phyloP scores from a whole-genome alignment of 2,329 filamentous ascomycete species.

The Microdochium paspali region DNA sequence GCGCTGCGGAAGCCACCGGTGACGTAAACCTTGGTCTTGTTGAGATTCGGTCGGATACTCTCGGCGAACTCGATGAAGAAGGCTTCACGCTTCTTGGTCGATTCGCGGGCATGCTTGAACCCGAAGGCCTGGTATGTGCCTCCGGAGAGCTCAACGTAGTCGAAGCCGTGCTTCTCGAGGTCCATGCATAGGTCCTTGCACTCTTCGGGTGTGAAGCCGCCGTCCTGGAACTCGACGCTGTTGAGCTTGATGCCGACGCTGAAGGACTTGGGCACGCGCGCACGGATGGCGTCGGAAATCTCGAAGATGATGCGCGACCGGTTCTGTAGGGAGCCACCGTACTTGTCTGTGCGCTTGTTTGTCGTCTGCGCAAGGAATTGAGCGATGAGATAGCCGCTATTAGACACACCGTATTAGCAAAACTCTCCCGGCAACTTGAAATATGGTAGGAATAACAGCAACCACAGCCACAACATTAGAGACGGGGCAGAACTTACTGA shows the following conservation, averaged over 20 bases:
- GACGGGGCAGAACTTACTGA: slow-evolving; percentile 22
- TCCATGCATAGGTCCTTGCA: slow-evolving; percentile 37
- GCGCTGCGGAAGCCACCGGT: slow-evolving; percentile 48
- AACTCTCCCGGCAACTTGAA: too few species aligned
- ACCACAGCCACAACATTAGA: too few species aligned
- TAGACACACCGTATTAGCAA: neutral
- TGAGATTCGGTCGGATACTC: slow-evolving; percentile 30
- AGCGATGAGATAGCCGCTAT: slow-evolving; percentile 43
- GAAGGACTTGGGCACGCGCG: slow-evolving; percentile 26
- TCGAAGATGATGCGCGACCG: slow-evolving; percentile 42
- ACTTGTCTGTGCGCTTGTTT: slow-evolving; percentile 44
- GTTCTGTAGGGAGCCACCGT: slow-evolving; percentile 42
- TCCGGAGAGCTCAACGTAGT: slow-evolving; percentile 61
- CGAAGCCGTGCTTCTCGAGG: slow-evolving; percentile 44
- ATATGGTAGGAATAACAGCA: too few species aligned
- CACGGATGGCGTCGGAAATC: slow-evolving; percentile 32
- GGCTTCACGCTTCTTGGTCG: slow-evolving; percentile 48
- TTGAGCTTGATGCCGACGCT: slow-evolving; percentile 47
- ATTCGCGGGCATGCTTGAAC: slow-evolving; percentile 23
- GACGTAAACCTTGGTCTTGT: slow-evolving; percentile 46
- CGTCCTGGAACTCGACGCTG: slow-evolving; percentile 44
- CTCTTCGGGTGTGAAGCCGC: slow-evolving; percentile 12
- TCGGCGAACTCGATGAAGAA: slow-evolving; percentile 62
- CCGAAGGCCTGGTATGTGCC: slow-evolving; percentile 47
- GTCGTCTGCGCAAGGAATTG: slow-evolving; percentile 42